Percentiles rank a stretch among this genome's conserved stretches.
These are phyloP conservation scores for Cnidoscolus chayamansa DNA, from an alignment of 441 rosid genomes.

Conservation along the genomic window DNA sequence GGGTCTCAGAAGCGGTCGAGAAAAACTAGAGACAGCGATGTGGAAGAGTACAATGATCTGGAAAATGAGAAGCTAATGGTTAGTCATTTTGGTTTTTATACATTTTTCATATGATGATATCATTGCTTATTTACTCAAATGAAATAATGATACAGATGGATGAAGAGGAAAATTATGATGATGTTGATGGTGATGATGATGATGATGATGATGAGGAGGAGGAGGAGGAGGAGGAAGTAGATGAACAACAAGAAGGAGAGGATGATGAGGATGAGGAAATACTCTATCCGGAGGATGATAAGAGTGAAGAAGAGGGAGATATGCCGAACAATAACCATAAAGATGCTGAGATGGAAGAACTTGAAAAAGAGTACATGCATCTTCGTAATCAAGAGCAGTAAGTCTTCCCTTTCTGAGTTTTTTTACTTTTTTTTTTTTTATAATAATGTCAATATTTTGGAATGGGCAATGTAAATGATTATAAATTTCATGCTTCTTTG, in stretches of 20 bases:
- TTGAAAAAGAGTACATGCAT: conserved; percentile 71
- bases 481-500: no score
- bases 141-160: conserved; percentile 13
- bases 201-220: conserved; percentile 29
- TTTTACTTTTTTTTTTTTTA: background rate
- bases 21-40: conserved; percentile 34
- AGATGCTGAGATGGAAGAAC: conserved; percentile 76
- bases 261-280: conserved; percentile 24
- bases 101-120: background rate
- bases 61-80: conserved; percentile 28
- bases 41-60: conserved; percentile 40
- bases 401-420: conserved; percentile 22
- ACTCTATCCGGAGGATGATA: conserved; percentile 24
- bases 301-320: conserved; percentile 35
- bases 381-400: conserved; percentile 74
- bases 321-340: conserved; percentile 26
- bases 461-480: no score
- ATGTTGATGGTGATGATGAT: conserved; percentile 24
- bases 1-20: conserved; percentile 41
- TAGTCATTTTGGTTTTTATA: conserved; percentile 6
- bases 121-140: background rate
- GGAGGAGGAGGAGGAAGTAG: conserved; percentile 30
- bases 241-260: conserved; percentile 22
- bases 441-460: no score
- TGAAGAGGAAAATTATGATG: conserved; percentile 28